Evolutionary conservation across 2,329 filamentous ascomycete species (phyloP), one percentile per base, ranked within the genome.

Genomic region (Exophiala sideris): DNA sequence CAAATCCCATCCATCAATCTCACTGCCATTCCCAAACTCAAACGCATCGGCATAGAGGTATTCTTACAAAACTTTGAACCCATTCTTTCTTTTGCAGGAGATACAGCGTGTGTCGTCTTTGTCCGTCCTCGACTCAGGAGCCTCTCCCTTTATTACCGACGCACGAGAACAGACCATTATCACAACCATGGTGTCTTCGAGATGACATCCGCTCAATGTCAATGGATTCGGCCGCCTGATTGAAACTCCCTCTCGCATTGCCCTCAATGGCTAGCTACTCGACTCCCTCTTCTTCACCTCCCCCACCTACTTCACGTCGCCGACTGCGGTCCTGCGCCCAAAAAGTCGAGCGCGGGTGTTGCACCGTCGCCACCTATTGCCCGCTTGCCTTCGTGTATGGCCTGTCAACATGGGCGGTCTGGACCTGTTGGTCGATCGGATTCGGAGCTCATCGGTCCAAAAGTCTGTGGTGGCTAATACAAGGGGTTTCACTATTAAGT

Each of bases 401-500:
- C 52, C 72, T 96, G 62, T 92, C 90, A n/a, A 87, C 87, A 9
- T 99, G 94, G 94, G 91, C 90, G 2, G 82, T 87, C n/a, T 96
- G 88, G 80, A 91, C 96, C 7, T 81, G 91, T 64, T 80, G 88
- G 45, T 85, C 79, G 52, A 88, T 96, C 56, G 88, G 89, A 8
- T 59, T 63, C 34, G 56, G 54, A 14, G 47, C 32, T 21, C 40
- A 49, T 12, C 40, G 50, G 10, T 59, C 55, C 9, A 54, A 50
- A 50, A 52, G 58, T 48, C 54, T 55, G 47, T 61, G 54, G 49
- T 61, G 56, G 60, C 16, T 46, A 9, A 51, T 57, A 39, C 54
- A 60, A 53, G 49, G 18, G 46, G 75, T 75, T 2, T 88, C 88
- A 8, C 67, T 80, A 38, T 68, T 89, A 49, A 90, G 86, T 44